Base-by-base conservation (phyloP, 768 basidiomycete genomes). In the Psilocybe azurescens region DNA sequence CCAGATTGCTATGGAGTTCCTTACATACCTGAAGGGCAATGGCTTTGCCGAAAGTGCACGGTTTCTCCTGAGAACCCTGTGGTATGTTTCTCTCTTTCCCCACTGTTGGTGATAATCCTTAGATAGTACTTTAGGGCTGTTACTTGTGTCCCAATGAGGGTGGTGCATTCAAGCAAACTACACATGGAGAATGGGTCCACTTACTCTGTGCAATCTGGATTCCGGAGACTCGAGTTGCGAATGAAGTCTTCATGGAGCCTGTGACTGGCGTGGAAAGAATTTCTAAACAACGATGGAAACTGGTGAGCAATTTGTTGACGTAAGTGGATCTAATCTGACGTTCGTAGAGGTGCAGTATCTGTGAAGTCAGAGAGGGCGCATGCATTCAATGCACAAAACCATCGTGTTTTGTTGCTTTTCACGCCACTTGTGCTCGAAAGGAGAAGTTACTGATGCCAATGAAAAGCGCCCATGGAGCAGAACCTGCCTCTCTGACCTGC, bases 11-110 rank as follows among this genome's bases (percentile, higher is more conserved):
- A 99, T 70, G 97, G 97, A 18, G 95, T 99, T 1, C 97, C 97
- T 10, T 99, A 99, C 72, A 98, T 99, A 61, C 97, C 97, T 0
- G 97, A 99, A 78, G 97, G 97, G 1, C 97, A 99, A 74, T 99
- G 97, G 97, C 85, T 99, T 36, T 99, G 97, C 74, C 81, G 97
- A 50, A 99, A 99, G 76, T 99, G 97, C 70, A 98, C 95, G 0
- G 95, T 99, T 9, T 97, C 95, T 1, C 97, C 97, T 0, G 97
- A 98, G 75, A 92, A 89, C 67, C 94, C 96, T 13, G 97, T 99
- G 62, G 95, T 96, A 71, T 65, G 93, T 77, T 10, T 8, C 46
- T 49, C 36, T 36, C 28, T n/a, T 44, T 24, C 38, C 16, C 28
- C 49, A 2, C n/a, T n/a, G 20, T 53, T 50, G 14, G 9, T 29